Percentiles rank a stretch among this genome's conserved stretches.
Conservation (phyloP, 306 rosid genomes). For the Vigna mungo region DNA sequence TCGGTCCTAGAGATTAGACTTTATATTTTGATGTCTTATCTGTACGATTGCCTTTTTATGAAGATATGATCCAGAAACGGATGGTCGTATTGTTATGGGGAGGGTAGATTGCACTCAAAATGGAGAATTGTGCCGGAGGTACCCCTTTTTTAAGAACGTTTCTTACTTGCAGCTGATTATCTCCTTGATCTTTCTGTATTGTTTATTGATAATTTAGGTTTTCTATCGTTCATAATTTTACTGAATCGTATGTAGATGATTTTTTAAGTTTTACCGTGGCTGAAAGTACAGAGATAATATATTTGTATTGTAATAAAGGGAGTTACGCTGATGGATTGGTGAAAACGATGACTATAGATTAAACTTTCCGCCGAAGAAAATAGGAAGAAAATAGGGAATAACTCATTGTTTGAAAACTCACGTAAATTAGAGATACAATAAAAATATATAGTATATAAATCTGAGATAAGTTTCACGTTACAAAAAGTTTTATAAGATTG, state of each 20-base stretch:
- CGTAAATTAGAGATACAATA: too few relatives aligned
- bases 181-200: not conserved
- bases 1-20: conserved; percentile 34
- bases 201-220: not conserved
- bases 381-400: not conserved
- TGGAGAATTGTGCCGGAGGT: conserved; percentile 84
- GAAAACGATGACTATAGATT: not conserved
- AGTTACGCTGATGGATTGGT: not conserved
- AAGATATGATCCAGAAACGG: conserved; percentile 90
- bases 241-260: not conserved
- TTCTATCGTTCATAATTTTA: not conserved
- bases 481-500: too few relatives aligned
- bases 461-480: too few relatives aligned
- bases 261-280: conserved; percentile 3
- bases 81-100: conserved; percentile 90
- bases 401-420: not conserved
- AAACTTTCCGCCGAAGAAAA: not conserved
- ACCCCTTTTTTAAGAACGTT: conserved; percentile 36
- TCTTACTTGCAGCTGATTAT: conserved; percentile 30
- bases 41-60: conserved; percentile 39
- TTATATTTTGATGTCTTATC: conserved; percentile 26
- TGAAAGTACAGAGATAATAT: conserved; percentile 5
- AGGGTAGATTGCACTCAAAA: conserved; percentile 89
- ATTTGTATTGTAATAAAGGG: not conserved
- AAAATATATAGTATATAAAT: too few relatives aligned